Base-by-base conservation (phyloP, 2,329 filamentous ascomycete genomes). In the Microdochium nivale region DNA sequence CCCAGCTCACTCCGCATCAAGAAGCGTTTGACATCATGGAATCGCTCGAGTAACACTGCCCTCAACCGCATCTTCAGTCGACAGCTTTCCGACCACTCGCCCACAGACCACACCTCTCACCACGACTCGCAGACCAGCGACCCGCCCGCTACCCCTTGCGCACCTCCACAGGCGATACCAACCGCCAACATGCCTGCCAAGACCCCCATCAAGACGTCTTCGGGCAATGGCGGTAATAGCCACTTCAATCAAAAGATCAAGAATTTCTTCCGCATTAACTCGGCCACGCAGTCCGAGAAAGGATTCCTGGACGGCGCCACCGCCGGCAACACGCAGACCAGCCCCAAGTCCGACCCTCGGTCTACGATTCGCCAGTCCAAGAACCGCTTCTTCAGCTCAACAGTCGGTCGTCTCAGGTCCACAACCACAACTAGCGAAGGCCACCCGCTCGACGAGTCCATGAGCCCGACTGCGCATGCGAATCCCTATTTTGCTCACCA, bases 401-500 rank as follows among this genome's bases (percentile, higher is more conserved):
- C 40, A 23, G 89, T 95, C 65, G 87, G 87, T 65, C 87, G 92
- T 60, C 90, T 92, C 66, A 84, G 92, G 62, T 95, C 90, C 33
- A 86, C 88, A 54, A 97, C 92, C 25, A 88, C 95, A 52, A 89
- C 89, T 59, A 96, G 90, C 70, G 92, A 96, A 71, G 91, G 91
- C 60, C 90, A 96, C 65, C 82, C 86, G 53, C 79, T 96, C 58
- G 92, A 96, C 60, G 91, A 96, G 68, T 77, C 82, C 55, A 78
- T 95, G 63, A 96, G 91, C 64, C 94, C 94, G 25, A 97, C 90
- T 3, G 92, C 91, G 49, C 84, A 92, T 65, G 92, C 90, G 57
- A 99, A 99, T 67, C 94, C 94, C 19, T 99, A 99, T 72, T 99
- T 97, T 69, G 88, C 85, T 59, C 94, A 97, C 67, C 94, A 99